Evolutionary conservation across 495 filamentous ascomycete genomes (phyloP).

Genomic region (Podospora conica): DNA sequence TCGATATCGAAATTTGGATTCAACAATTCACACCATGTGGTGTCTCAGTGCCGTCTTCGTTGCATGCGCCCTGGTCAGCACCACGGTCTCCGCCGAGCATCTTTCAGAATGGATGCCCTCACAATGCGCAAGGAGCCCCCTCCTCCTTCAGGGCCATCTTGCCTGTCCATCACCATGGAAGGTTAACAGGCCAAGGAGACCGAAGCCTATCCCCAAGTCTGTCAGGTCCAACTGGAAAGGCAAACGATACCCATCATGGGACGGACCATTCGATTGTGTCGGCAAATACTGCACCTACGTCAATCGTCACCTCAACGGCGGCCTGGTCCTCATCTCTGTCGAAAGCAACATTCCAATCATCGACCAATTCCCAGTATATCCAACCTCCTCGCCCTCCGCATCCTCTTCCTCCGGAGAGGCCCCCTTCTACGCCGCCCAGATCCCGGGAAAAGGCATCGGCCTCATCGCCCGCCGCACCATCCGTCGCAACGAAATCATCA

Average conservation of each 20-base stretch:
- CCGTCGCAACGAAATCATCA: constrained; percentile 32
- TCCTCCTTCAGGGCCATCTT: background rate
- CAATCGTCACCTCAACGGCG: constrained; percentile 23
- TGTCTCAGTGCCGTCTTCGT: background rate
- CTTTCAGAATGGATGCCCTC: background rate
- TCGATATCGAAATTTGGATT: background rate
- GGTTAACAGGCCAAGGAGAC: background rate
- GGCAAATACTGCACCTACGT: constrained; percentile 32
- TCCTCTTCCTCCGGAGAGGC: constrained; percentile 1
- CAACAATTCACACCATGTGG: background rate
- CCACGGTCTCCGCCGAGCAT: background rate
- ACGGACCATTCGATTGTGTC: constrained; percentile 33
- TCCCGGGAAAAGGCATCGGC: constrained; percentile 36
- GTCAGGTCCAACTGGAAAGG: background rate
- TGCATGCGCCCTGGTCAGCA: background rate
- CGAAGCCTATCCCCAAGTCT: background rate
- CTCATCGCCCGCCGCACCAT: constrained; percentile 37
- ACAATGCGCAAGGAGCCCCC: background rate
- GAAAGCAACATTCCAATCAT: constrained; percentile 22
- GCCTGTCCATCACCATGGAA: background rate
- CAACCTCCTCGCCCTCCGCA: background rate
- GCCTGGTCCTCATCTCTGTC: constrained; percentile 30
- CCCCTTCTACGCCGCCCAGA: constrained; percentile 24
- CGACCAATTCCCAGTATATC: constrained; percentile 11
- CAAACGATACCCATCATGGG: constrained; percentile 19